Evolutionary conservation across 2,329 filamentous ascomycete genomes (phyloP).

Genomic region (Diaporthe destruens): DNA sequence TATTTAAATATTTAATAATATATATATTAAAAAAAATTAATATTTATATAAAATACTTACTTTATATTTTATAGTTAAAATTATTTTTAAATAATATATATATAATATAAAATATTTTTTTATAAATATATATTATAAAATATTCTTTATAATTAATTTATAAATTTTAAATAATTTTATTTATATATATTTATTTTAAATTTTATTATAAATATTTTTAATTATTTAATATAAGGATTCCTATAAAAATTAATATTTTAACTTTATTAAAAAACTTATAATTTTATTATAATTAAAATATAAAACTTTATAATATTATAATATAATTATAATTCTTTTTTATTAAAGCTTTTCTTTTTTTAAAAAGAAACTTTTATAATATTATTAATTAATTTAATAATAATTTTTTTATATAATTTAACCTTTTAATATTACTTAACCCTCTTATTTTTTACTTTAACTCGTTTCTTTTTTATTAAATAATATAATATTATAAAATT

Average conservation of each 20-base stretch:
- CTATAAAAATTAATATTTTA: background rate
- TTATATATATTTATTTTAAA: background rate
- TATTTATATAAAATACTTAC: background rate
- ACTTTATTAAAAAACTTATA: background rate
- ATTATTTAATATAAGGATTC: background rate
- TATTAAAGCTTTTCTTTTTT: background rate
- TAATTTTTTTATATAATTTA: too few species aligned
- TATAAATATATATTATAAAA: background rate
- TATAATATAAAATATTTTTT: background rate
- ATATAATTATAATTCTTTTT: background rate
- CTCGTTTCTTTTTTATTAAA: background rate
- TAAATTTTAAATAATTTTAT: background rate
- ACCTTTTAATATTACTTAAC: too few species aligned
- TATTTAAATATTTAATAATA: background rate
- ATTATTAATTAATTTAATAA: too few species aligned
- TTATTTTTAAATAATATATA: background rate
- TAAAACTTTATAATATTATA: background rate
- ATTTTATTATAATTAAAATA: background rate
- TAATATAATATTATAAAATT: background rate
- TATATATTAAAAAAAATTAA: background rate
- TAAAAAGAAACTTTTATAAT: too few species aligned
- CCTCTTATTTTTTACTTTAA: too few species aligned
- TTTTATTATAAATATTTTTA: background rate
- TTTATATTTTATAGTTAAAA: background rate
- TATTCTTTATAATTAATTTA: background rate